These are phyloP conservation scores for Maudiozyma bulderi DNA, from an alignment of 805 yeast species.

Conservation along the genomic window DNA sequence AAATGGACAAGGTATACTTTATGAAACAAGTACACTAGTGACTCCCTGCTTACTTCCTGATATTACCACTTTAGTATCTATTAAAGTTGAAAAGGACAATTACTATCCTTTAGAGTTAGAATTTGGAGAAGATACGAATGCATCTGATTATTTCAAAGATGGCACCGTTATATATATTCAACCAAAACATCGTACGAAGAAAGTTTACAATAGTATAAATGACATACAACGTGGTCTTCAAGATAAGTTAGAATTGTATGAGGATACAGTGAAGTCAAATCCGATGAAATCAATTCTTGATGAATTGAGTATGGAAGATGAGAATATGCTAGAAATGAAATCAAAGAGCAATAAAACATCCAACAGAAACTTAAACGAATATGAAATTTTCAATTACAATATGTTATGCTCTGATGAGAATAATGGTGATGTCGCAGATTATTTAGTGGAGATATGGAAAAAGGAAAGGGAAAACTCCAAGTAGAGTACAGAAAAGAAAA, in stretches of 20 bases:
- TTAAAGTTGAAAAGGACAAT: constrained; percentile 39
- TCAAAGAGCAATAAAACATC: constrained; percentile 3
- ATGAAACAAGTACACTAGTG: constrained; percentile 30
- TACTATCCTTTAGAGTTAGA: constrained; percentile 43
- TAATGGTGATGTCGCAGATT: constrained; percentile 16
- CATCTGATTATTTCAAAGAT: constrained; percentile 19
- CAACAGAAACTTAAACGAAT: neutral
- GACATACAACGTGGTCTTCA: constrained; percentile 10
- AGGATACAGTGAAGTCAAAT: neutral
- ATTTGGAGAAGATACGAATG: constrained; percentile 26
- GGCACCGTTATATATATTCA: constrained; percentile 24
- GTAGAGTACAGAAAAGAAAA: neutral
- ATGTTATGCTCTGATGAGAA: constrained; percentile 18
- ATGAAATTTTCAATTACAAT: constrained; percentile 11
- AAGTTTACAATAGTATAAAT: constrained; percentile 1
- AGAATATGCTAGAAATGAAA: constrained; percentile 9
- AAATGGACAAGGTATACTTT: constrained; percentile 25
- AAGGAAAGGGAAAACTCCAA: neutral
- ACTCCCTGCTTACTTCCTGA: constrained; percentile 70
- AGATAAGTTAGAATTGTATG: constrained; percentile 5
- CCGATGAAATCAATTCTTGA: neutral
- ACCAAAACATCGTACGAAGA: constrained; percentile 5
- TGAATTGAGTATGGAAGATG: neutral
- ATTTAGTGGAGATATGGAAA: constrained; percentile 22
- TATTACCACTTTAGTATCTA: constrained; percentile 37